A percentile compares a stretch with the other conserved stretches of the same genome.
Conservation (phyloP, 1,139 yeast genomes). For the Candida glucosophila region DNA sequence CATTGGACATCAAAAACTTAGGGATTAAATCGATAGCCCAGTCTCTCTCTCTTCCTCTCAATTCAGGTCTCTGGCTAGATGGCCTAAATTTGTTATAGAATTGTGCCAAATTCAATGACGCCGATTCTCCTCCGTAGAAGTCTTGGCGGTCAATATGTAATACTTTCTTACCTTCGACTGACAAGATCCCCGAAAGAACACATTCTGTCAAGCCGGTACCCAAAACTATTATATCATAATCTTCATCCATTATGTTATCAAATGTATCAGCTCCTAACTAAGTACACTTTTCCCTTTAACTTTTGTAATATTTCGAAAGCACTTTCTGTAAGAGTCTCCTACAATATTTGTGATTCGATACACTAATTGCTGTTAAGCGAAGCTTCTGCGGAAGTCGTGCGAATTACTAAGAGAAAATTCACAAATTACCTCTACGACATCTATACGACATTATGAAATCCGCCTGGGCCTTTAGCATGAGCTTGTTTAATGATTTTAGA, state of each 20-base stretch:
- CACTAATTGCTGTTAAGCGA: too few relatives aligned
- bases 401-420: too few relatives aligned
- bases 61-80: constrained; percentile 56
- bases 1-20: constrained; percentile 94
- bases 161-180: constrained; percentile 89
- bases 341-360: too few relatives aligned
- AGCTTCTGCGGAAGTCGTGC: too few relatives aligned
- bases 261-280: too few relatives aligned
- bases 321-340: too few relatives aligned
- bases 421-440: too few relatives aligned
- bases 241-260: constrained; percentile 94
- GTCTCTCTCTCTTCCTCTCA: constrained; percentile 85
- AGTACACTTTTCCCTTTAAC: too few relatives aligned
- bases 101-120: constrained; percentile 55
- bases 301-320: too few relatives aligned
- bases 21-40: constrained; percentile 98
- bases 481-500: constrained; percentile 69
- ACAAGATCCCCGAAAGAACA: constrained; percentile 83
- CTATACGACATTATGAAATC: constrained; percentile 55
- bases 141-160: constrained; percentile 94
- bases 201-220: constrained; percentile 92
- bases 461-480: constrained; percentile 42
- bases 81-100: constrained; percentile 68
- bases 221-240: constrained; percentile 64
- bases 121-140: constrained; percentile 85